A percentile compares a stretch with the other conserved stretches of the same genome.
phyloP scores from a whole-genome alignment of 2,329 filamentous ascomycete species.

The Ophiostoma sp. region DNA sequence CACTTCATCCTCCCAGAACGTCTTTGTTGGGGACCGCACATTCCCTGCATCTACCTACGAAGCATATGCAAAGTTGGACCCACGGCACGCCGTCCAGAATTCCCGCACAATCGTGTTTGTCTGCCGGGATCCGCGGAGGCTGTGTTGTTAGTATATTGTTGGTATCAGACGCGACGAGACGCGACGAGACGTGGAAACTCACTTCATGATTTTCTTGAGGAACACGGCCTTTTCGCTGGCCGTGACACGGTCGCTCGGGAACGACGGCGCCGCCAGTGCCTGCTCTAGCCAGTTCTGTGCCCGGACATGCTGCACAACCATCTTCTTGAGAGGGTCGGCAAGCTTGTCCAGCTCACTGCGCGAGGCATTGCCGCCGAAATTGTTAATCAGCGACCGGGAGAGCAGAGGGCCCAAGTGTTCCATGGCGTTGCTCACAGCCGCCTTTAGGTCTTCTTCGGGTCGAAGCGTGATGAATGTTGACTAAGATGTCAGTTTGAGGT shows the following conservation, averaged over 20 bases:
- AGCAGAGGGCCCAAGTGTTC: conserved; percentile 57
- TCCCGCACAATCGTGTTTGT: conserved; percentile 65
- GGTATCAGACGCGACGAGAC: too few relatives aligned
- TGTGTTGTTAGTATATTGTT: neutral
- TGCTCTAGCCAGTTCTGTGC: conserved; percentile 59
- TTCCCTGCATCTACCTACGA: conserved; percentile 33
- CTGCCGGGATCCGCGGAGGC: conserved; percentile 56
- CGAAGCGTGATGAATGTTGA: conserved; percentile 49
- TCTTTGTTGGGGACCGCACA: neutral
- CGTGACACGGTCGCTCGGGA: conserved; percentile 56
- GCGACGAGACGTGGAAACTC: conserved; percentile 18
- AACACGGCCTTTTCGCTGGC: conserved; percentile 58
- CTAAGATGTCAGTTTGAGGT: conserved; percentile 33
- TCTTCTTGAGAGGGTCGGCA: conserved; percentile 64
- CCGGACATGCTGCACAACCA: conserved; percentile 52
- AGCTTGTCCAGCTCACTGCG: conserved; percentile 68
- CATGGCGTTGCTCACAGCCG: conserved; percentile 47
- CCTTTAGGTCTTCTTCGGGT: conserved; percentile 41
- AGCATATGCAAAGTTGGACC: conserved; percentile 56
- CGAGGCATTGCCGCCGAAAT: conserved; percentile 62
- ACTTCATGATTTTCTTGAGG: conserved; percentile 61
- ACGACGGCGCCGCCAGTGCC: conserved; percentile 51
- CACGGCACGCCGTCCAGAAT: conserved; percentile 66
- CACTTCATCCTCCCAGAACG: neutral
- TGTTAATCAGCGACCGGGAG: conserved; percentile 55